Evolutionary conservation across 2,329 filamentous ascomycete species (phyloP).

Genomic region (Escovopsis sp.): DNA sequence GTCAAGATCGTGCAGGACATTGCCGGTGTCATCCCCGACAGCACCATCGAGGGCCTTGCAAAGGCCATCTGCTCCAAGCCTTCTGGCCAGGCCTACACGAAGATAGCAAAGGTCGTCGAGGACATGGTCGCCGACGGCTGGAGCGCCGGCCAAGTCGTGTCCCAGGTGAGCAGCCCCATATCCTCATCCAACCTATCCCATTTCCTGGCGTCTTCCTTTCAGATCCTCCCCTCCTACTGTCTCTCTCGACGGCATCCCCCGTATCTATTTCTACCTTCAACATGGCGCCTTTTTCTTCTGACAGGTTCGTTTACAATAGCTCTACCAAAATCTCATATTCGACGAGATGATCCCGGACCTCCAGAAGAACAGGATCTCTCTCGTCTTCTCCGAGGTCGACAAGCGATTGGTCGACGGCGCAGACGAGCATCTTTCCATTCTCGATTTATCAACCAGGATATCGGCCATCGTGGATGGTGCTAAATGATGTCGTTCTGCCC

Average conservation of each 20-base stretch:
- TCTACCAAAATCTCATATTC: slow-evolving; percentile 70
- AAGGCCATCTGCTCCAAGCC: slow-evolving; percentile 61
- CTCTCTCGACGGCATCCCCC: background rate
- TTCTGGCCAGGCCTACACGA: slow-evolving; percentile 50
- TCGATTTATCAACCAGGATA: slow-evolving; percentile 73
- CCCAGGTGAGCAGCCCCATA: slow-evolving; percentile 41
- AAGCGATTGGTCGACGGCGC: slow-evolving; percentile 89
- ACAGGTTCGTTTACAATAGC: slow-evolving; percentile 24
- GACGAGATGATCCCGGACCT: slow-evolving; percentile 72
- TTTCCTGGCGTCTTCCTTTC: no score
- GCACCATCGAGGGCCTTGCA: slow-evolving; percentile 54
- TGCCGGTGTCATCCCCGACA: slow-evolving; percentile 76
- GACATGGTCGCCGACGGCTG: slow-evolving; percentile 92
- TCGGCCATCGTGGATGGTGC: slow-evolving; percentile 50
- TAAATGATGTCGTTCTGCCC: no score
- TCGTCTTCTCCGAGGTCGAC: slow-evolving; percentile 84
- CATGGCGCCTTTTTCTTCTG: background rate
- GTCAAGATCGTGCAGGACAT: slow-evolving; percentile 82
- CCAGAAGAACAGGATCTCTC: slow-evolving; percentile 81
- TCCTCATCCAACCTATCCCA: no score
- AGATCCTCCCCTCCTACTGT: no score
- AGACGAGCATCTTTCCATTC: slow-evolving; percentile 82
- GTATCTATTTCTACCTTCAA: background rate
- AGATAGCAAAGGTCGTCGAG: slow-evolving; percentile 65
- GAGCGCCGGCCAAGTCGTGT: slow-evolving; percentile 80